These are phyloP conservation scores for Amphicarpaea edgeworthii DNA, from an alignment of 306 rosid species.

Conservation along the genomic window DNA sequence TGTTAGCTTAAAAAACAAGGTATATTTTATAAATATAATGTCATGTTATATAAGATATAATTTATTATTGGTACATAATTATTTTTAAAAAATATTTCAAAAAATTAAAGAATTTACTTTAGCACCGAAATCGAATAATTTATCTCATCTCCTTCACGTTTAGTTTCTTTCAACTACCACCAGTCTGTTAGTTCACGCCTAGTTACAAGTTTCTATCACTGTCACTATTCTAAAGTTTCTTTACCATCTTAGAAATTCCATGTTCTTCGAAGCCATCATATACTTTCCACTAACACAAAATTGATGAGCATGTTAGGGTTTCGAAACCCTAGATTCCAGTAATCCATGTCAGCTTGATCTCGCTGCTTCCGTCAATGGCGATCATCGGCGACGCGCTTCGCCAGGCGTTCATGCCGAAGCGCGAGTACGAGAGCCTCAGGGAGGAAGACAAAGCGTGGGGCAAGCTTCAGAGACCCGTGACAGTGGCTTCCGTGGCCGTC, in stretches of 20 bases:
- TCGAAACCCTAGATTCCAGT: constrained; percentile 37
- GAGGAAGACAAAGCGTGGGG: constrained; percentile 92
- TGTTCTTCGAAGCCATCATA: neutral
- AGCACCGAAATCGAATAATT: neutral
- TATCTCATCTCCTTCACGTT: neutral
- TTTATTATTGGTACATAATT: too few relatives aligned
- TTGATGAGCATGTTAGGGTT: constrained; percentile 39
- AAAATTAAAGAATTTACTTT: constrained; percentile 21
- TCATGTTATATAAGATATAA: too few relatives aligned
- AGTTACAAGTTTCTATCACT: neutral
- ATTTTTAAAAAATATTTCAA: neutral
- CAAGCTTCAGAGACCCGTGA: constrained; percentile 78
- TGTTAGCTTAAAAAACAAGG: too few relatives aligned
- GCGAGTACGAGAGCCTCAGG: constrained; percentile 82
- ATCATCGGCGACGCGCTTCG: constrained; percentile 93
- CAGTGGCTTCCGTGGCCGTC: constrained; percentile 39
- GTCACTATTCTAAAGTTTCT: neutral
- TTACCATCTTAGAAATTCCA: neutral
- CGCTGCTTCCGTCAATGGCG: constrained; percentile 58
- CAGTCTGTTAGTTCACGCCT: constrained; percentile 6
- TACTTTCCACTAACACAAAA: neutral
- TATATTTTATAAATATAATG: too few relatives aligned
- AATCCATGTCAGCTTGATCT: constrained; percentile 4
- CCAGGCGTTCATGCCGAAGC: constrained; percentile 95
- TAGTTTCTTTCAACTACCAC: neutral